A percentile compares a stretch with the other conserved stretches of the same genome.
phyloP scores from a whole-genome alignment of 2,329 filamentous ascomycete genomes.

The Trichophyton equinum region DNA sequence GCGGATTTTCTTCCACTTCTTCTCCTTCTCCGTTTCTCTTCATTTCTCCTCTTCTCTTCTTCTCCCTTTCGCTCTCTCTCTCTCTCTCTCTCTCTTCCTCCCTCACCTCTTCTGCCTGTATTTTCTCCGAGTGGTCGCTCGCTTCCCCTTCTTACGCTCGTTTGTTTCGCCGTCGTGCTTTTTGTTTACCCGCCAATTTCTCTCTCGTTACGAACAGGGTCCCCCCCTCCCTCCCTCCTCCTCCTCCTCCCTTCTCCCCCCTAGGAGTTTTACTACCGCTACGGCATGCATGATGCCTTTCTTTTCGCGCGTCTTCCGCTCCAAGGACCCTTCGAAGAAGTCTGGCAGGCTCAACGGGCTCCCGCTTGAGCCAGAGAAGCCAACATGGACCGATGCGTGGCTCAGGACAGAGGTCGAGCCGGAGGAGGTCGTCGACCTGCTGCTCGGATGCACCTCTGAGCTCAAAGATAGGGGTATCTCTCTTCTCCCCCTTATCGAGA shows the following conservation, averaged over 20 bases:
- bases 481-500: too few species aligned
- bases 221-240: background rate
- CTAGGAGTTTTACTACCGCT: background rate
- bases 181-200: background rate
- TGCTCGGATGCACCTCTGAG: conserved; percentile 75
- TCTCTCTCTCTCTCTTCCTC: conserved; percentile 33
- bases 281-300: conserved; percentile 37
- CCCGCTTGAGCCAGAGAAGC: conserved; percentile 50
- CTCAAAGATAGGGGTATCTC: conserved; percentile 81
- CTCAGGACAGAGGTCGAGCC: conserved; percentile 67
- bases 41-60: conserved; percentile 12
- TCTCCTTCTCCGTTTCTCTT: conserved; percentile 7
- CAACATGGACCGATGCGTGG: conserved; percentile 81
- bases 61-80: conserved; percentile 10
- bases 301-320: conserved; percentile 55
- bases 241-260: background rate
- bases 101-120: background rate
- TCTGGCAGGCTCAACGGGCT: conserved; percentile 39
- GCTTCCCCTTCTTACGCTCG: background rate
- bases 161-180: background rate
- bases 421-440: conserved; percentile 79
- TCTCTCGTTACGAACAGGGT: background rate
- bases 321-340: conserved; percentile 60
- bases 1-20: background rate
- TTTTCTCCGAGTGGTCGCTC: background rate